These are phyloP conservation scores for Pseudomassariella vexata DNA, from an alignment of 2,329 filamentous ascomycete genomes.

Conservation along the genomic window DNA sequence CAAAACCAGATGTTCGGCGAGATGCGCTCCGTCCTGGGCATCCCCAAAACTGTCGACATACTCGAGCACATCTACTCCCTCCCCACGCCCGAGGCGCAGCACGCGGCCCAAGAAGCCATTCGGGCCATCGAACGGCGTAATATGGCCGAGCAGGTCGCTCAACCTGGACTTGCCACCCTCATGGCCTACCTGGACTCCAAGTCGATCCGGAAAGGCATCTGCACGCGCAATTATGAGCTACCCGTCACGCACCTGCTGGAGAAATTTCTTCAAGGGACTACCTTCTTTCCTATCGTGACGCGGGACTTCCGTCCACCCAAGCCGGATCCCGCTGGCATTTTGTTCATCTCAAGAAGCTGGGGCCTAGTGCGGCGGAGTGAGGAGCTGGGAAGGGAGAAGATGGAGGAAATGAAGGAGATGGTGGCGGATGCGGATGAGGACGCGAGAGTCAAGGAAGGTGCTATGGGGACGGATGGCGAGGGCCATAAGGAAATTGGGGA, in stretches of 20 bases:
- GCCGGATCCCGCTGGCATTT: slow-evolving; percentile 79
- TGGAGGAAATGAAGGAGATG: slow-evolving; percentile 13
- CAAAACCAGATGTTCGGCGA: slow-evolving; percentile 94
- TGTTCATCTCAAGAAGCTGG: slow-evolving; percentile 80
- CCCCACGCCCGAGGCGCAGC: slow-evolving; percentile 50
- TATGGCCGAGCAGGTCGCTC: slow-evolving; percentile 74
- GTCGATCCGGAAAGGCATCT: slow-evolving; percentile 72
- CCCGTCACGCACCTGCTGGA: slow-evolving; percentile 69
- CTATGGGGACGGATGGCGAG: slow-evolving; percentile 14
- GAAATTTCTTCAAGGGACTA: slow-evolving; percentile 64
- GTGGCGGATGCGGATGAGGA: slow-evolving; percentile 11
- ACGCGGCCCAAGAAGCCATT: slow-evolving; percentile 66
- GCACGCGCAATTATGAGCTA: slow-evolving; percentile 86
- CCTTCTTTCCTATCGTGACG: slow-evolving; percentile 76
- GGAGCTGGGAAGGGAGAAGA: slow-evolving; percentile 6
- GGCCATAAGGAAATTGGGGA: slow-evolving; percentile 39
- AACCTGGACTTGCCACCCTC: slow-evolving; percentile 69
- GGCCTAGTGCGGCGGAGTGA: slow-evolving; percentile 37
- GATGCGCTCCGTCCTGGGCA: slow-evolving; percentile 73
- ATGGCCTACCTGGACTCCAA: slow-evolving; percentile 76
- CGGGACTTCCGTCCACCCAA: slow-evolving; percentile 80
- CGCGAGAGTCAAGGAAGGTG: slow-evolving; percentile 14
- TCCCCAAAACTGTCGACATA: slow-evolving; percentile 72
- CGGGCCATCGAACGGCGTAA: slow-evolving; percentile 73
- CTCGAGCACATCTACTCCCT: slow-evolving; percentile 80